Percentiles rank a stretch among this genome's conserved stretches.
phyloP scores from a whole-genome alignment of 306 rosid species.

The Fragaria vesca region DNA sequence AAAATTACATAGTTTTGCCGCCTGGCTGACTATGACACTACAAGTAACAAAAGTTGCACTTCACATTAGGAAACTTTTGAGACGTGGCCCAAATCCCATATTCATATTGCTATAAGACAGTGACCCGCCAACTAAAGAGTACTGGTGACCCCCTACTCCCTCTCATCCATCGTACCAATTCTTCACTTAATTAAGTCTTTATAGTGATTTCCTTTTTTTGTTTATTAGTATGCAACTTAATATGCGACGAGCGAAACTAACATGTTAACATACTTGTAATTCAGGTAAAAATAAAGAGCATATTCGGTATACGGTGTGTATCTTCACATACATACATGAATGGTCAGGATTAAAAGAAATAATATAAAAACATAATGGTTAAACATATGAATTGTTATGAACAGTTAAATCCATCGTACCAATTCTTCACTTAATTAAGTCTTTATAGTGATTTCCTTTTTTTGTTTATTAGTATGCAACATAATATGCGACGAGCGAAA shows the following conservation, averaged over 20 bases:
- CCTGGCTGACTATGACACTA: not conserved
- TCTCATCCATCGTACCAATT: not conserved
- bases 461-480: not conserved
- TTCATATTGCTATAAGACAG: not conserved
- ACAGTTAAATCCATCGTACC: not conserved
- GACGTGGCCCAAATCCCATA: not conserved
- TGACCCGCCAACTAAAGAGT: not conserved
- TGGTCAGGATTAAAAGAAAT: too few species aligned
- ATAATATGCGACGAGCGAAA: not conserved
- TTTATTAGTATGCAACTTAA: not conserved
- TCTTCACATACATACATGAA: too few species aligned
- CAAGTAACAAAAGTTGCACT: not conserved
- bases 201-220: rapidly evolving
- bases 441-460: rapidly evolving
- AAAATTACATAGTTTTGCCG: not conserved
- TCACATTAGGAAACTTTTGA: not conserved
- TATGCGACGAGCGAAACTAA: not conserved
- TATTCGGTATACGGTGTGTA: too few species aligned
- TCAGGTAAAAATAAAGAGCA: not conserved
- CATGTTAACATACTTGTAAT: not conserved
- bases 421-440: not conserved
- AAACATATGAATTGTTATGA: too few species aligned
- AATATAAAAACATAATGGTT: too few species aligned
- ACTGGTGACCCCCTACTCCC: not conserved
- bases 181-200: not conserved